Percentiles rank a stretch among this genome's conserved stretches.
Conservation (phyloP, 2,329 filamentous ascomycete genomes). For the Lizonia empirigonia region DNA sequence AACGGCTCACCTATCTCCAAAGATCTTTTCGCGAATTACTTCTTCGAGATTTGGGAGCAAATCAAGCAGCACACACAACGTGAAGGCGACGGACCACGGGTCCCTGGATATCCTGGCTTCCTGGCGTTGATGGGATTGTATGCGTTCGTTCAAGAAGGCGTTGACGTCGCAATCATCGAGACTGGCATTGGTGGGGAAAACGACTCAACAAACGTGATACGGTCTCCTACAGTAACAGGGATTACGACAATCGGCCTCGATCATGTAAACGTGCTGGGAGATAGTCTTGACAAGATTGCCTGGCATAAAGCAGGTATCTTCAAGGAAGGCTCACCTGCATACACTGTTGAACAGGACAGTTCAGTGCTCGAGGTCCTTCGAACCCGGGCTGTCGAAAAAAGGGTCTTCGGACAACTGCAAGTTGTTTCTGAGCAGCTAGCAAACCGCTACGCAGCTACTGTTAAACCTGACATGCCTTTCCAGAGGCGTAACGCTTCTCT, state of each 20-base stretch:
- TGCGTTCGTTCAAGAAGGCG: slow-evolving; percentile 66
- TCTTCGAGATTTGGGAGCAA: slow-evolving; percentile 43
- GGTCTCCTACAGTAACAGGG: slow-evolving; percentile 62
- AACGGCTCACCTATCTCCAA: slow-evolving; percentile 24
- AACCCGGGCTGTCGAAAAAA: slow-evolving; percentile 21
- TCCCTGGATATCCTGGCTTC: slow-evolving; percentile 72
- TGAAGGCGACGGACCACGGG: slow-evolving; percentile 1
- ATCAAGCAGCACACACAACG: slow-evolving; percentile 67
- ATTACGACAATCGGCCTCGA: slow-evolving; percentile 73
- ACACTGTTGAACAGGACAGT: slow-evolving; percentile 15
- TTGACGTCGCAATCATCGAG: slow-evolving; percentile 69
- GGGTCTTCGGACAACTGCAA: background rate
- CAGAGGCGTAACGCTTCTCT: background rate
- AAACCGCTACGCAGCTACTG: background rate
- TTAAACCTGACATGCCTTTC: background rate
- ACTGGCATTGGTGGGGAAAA: slow-evolving; percentile 63
- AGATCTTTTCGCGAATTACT: slow-evolving; percentile 56
- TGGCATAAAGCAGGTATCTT: slow-evolving; percentile 78
- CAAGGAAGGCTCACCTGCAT: slow-evolving; percentile 64
- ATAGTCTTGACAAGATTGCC: slow-evolving; percentile 68
- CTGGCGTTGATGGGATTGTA: slow-evolving; percentile 62
- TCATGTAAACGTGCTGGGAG: slow-evolving; percentile 67
- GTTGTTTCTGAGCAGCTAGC: background rate
- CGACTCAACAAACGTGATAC: slow-evolving; percentile 69
- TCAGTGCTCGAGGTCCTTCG: slow-evolving; percentile 13